Base-by-base conservation (phyloP, 2,329 filamentous ascomycete species). In the Colletotrichum tabaci region DNA sequence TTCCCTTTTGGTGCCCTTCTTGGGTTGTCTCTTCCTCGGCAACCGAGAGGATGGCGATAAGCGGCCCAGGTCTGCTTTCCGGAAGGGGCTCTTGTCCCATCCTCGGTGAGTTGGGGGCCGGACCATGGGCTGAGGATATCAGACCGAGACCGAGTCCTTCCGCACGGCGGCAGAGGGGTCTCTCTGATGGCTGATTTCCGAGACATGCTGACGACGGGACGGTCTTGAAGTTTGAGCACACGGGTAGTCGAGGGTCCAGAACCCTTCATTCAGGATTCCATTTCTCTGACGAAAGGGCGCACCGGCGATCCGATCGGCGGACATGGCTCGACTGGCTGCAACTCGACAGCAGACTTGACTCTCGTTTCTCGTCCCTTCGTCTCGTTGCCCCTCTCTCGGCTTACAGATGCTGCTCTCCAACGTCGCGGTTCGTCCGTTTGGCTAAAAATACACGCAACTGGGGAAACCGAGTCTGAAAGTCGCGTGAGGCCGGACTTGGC, bases 271-370 rank as follows among this genome's bases (percentile, higher is more conserved):
- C 26, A 47, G 49, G 40, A 47, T 56, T 56, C 62, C 35, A n/a
- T 46, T 66, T 55, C 46, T n/a, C 38, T n/a, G 61, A 55, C 18
- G 23, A 26, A 21, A 50, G n/a, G 18, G 23, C 50, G 62, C 67
- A 52, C 30, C 18, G 62, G 63, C 67, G 62, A 70, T 70, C 67
- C 61, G 62, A 67, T 70, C 55, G 61, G 55, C 55, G 26, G 52
- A 42, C 52, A 40, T 67, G 30, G 30, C 52, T 21, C 47, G 35
- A 35, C 35, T n/a, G 30, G 44, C 53, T 38, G 40, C 42, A 57
- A 21, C 13, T 52, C 52, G 21, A 9, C 52, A n/a, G 35, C 52
- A 56, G 53, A 30, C 35, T 44, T n/a, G 46, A 53, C 30, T 35
- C 30, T 35, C 30, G 40, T 60, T 46, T 23, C 53, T 52, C 40